phyloP scores from a whole-genome alignment of 805 yeast genomes.

The Yamadazyma sp. region DNA sequence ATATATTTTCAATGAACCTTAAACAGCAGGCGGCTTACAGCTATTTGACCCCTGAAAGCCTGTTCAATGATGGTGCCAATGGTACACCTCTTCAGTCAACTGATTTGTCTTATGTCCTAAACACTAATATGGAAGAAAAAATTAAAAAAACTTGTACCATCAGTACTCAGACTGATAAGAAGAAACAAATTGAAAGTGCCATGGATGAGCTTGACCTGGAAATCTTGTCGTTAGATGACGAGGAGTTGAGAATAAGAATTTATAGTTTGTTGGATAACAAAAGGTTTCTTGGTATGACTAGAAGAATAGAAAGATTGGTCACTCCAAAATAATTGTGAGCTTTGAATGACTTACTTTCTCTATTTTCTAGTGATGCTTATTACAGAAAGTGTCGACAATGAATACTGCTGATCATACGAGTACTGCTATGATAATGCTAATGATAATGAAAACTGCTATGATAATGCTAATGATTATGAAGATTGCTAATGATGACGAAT shows the following conservation, averaged over 20 bases:
- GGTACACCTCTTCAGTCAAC: too few species aligned
- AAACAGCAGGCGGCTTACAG: neutral
- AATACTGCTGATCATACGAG: too few species aligned
- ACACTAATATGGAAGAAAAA: too few species aligned
- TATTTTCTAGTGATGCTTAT: too few species aligned
- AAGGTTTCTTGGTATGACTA: constrained; percentile 17
- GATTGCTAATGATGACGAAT: too few species aligned
- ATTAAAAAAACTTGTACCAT: neutral
- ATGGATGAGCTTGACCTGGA: neutral
- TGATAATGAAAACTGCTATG: too few species aligned
- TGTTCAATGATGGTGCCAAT: neutral
- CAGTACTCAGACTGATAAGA: constrained; percentile 1
- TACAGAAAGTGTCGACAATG: too few species aligned
- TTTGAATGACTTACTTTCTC: too few species aligned
- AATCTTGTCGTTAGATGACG: constrained; percentile 1
- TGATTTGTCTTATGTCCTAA: too few species aligned
- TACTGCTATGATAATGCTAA: too few species aligned
- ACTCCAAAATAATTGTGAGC: neutral
- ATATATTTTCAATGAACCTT: neutral
- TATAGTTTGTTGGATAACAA: neutral
- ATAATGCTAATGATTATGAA: too few species aligned
- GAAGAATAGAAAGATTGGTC: constrained; percentile 19
- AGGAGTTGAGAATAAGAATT: constrained; percentile 1
- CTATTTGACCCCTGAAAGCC: constrained; percentile 5
- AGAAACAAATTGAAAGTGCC: neutral